Evolutionary conservation across 2,329 filamentous ascomycete species (phyloP).

Genomic region (Bisporella sp.): DNA sequence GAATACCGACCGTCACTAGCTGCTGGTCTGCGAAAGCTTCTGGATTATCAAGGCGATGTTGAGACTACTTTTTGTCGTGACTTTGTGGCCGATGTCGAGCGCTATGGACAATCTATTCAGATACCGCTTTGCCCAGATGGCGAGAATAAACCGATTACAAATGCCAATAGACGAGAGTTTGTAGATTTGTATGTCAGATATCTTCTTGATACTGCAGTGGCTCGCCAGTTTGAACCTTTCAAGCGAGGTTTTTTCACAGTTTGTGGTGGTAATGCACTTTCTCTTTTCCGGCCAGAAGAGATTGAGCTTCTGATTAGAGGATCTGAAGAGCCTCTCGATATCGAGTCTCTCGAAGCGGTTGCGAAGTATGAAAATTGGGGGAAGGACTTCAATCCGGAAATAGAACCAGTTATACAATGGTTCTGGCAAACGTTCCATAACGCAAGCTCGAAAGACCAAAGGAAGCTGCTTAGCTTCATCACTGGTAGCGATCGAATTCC

Average conservation of each 20-base stretch:
- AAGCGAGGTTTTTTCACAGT: conserved; percentile 91
- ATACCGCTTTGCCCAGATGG: conserved; percentile 70
- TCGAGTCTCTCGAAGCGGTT: conserved; percentile 66
- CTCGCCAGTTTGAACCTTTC: conserved; percentile 86
- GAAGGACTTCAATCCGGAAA: conserved; percentile 43
- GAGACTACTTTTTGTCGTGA: conserved; percentile 73
- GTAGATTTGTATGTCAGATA: conserved; percentile 80
- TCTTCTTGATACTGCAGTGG: conserved; percentile 69
- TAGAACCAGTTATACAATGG: conserved; percentile 67
- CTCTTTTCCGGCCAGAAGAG: conserved; percentile 82
- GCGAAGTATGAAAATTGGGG: conserved; percentile 81
- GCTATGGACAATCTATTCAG: conserved; percentile 61
- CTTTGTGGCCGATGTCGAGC: conserved; percentile 71
- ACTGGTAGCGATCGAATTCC: conserved; percentile 88
- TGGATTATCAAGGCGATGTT: conserved; percentile 81
- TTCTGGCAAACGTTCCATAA: conserved; percentile 80
- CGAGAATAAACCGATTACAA: conserved; percentile 72
- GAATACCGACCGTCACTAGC: conserved; percentile 75
- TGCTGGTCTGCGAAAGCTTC: conserved; percentile 63
- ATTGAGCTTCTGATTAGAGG: conserved; percentile 83
- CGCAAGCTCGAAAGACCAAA: conserved; percentile 60
- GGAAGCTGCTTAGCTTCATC: conserved; percentile 76
- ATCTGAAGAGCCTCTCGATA: conserved; percentile 76
- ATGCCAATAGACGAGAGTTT: conserved; percentile 75
- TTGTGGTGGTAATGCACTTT: conserved; percentile 80